Conservation (phyloP, 2,329 filamentous ascomycete species). For the Penicillium sp. region DNA sequence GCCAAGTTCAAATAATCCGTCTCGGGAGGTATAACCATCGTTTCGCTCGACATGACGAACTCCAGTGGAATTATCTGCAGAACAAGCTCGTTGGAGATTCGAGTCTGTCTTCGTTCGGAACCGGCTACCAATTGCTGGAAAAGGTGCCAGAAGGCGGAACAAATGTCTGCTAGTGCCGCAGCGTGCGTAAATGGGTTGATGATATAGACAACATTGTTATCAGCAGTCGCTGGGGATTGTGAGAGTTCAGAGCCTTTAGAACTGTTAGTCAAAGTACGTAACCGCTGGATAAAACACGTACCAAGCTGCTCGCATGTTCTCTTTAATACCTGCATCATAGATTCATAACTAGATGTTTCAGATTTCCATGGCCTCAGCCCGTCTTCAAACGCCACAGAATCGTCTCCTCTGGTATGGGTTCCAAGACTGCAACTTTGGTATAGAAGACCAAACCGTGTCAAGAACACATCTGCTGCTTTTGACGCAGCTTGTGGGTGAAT, state of each 20-base stretch:
- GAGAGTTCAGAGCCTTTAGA: constrained; percentile 36
- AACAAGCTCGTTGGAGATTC: constrained; percentile 49
- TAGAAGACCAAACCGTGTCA: constrained; percentile 52
- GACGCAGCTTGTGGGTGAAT: constrained; percentile 52
- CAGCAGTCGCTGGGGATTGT: constrained; percentile 30
- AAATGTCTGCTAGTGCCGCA: constrained; percentile 51
- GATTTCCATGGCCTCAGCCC: constrained; percentile 41
- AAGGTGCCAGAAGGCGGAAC: constrained; percentile 56
- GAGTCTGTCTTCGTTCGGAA: constrained; percentile 31
- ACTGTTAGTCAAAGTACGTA: constrained; percentile 12
- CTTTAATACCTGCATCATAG: constrained; percentile 37
- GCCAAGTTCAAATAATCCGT: constrained; percentile 51
- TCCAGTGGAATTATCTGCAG: constrained; percentile 58
- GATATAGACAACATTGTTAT: constrained; percentile 58
- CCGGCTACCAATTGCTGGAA: constrained; percentile 54
- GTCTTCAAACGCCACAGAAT: constrained; percentile 39
- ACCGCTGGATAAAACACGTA: constrained; percentile 21
- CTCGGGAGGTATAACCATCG: constrained; percentile 52
- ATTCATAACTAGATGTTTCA: constrained; percentile 29
- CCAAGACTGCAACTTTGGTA: constrained; percentile 60
- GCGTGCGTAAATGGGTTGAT: constrained; percentile 54
- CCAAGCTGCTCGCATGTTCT: constrained; percentile 38
- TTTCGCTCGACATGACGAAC: constrained; percentile 53
- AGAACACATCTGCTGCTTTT: constrained; percentile 50
- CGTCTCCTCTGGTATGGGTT: constrained; percentile 46